Evolutionary conservation across 257 asterid species (phyloP).

Genomic region (Ajuga chamaepitys): DNA sequence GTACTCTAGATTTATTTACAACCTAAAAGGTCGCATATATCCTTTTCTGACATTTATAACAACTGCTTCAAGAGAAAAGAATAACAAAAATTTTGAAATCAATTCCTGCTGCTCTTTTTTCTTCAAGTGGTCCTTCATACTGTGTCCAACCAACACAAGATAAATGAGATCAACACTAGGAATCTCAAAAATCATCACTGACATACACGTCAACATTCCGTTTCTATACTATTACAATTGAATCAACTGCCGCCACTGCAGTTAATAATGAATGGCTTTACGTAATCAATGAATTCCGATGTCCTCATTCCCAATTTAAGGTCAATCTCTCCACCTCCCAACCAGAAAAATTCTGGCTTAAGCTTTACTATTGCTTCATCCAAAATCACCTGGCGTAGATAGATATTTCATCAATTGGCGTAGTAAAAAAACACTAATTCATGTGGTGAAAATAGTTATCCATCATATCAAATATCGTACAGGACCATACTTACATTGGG

Average conservation of each 20-base stretch:
- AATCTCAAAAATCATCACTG: not conserved
- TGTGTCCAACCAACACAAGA: not conserved
- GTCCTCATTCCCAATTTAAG: constrained; percentile 69
- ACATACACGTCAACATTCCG: too few relatives aligned
- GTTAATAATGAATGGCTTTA: constrained; percentile 63
- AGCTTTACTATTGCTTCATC: constrained; percentile 81
- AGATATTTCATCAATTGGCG: constrained; percentile 11
- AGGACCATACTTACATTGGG: too few relatives aligned
- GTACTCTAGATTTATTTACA: too few relatives aligned
- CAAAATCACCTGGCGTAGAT: constrained; percentile 62
- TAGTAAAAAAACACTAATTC: not conserved
- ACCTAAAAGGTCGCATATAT: too few relatives aligned
- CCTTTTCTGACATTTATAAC: too few relatives aligned
- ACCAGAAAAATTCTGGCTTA: constrained; percentile 82
- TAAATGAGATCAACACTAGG: not conserved
- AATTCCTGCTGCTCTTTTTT: not conserved
- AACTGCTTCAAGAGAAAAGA: too few relatives aligned
- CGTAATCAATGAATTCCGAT: constrained; percentile 42
- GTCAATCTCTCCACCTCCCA: constrained; percentile 90
- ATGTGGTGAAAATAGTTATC: not conserved
- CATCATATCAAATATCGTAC: too few relatives aligned
- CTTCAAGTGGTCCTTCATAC: not conserved
- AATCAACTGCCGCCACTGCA: constrained; percentile 48
- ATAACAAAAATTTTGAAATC: too few relatives aligned
- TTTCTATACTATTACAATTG: not conserved